These are phyloP conservation scores for Suillus plorans DNA, from an alignment of 768 basidiomycete genomes.

Conservation along the genomic window DNA sequence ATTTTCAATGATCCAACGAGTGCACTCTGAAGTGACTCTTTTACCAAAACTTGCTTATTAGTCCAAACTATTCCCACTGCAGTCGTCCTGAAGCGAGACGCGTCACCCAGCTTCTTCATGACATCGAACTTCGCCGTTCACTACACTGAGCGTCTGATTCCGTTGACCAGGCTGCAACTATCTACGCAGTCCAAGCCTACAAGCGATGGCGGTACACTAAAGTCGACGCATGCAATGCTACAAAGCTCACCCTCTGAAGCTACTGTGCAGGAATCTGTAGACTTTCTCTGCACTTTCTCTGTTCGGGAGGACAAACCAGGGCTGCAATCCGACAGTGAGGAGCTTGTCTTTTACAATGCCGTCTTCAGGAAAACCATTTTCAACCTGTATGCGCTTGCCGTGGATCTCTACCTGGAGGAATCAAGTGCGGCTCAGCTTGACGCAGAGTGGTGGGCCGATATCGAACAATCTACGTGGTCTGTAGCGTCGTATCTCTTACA, in stretches of 20 bases:
- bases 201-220: slow-evolving; percentile 11
- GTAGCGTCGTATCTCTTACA: slow-evolving; percentile 72
- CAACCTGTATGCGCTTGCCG: slow-evolving; percentile 60
- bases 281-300: slow-evolving; percentile 13
- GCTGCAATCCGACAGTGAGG: slow-evolving; percentile 3
- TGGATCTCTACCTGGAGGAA: slow-evolving; percentile 64
- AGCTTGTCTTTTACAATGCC: slow-evolving; percentile 26
- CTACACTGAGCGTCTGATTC: slow-evolving; percentile 26
- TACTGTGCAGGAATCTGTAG: slow-evolving; percentile 17
- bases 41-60: neutral
- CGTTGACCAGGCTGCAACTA: slow-evolving; percentile 14
- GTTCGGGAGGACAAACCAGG: slow-evolving; percentile 2
- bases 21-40: neutral
- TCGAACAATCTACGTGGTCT: slow-evolving; percentile 57
- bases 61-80: neutral
- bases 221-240: slow-evolving; percentile 20
- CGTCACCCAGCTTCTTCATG: slow-evolving; percentile 8
- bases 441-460: slow-evolving; percentile 81
- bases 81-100: neutral
- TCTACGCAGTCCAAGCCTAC: slow-evolving; percentile 9
- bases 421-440: slow-evolving; percentile 73
- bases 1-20: neutral
- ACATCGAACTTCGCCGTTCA: slow-evolving; percentile 24
- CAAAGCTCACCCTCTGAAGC: slow-evolving; percentile 19
- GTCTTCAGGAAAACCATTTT: slow-evolving; percentile 51